A percentile compares a stretch with the other conserved stretches of the same genome.
These are phyloP conservation scores for Meripilus lineatus DNA, from an alignment of 1,284 basidiomycete genomes.

Conservation along the genomic window DNA sequence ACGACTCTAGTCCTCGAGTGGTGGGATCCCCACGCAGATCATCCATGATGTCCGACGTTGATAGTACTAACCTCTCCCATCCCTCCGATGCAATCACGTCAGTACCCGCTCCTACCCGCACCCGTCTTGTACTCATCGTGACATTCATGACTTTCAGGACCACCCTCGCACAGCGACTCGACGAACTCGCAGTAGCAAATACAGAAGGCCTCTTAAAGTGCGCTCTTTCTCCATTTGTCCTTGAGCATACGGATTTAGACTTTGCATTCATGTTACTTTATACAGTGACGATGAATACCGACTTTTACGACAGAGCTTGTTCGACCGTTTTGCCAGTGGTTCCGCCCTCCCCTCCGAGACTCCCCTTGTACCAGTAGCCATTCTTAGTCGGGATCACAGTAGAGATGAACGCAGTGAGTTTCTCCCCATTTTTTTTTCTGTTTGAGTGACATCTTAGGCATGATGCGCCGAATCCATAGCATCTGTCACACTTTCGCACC, in stretches of 20 bases:
- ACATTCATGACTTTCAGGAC: constrained; percentile 37
- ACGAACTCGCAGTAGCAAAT: constrained; percentile 74
- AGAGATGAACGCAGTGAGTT: constrained; percentile 7
- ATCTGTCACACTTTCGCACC: neutral
- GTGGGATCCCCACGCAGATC: constrained; percentile 14
- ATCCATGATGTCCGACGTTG: constrained; percentile 15
- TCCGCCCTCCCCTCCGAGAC: constrained; percentile 53
- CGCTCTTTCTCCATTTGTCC: constrained; percentile 23
- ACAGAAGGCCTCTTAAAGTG: constrained; percentile 72
- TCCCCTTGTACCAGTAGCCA: constrained; percentile 49
- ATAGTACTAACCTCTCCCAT: constrained; percentile 12
- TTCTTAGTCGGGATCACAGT: constrained; percentile 21
- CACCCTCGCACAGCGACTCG: constrained; percentile 69
- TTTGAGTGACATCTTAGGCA: too few relatives aligned
- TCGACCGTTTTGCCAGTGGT: constrained; percentile 62
- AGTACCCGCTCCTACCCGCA: constrained; percentile 24
- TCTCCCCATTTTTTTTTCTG: neutral
- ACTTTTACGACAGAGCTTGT: constrained; percentile 68
- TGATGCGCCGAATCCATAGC: too few relatives aligned
- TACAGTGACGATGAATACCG: constrained; percentile 77
- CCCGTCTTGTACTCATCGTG: neutral
- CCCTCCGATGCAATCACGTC: constrained; percentile 66
- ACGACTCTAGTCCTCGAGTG: too few relatives aligned
- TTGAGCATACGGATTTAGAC: too few relatives aligned
- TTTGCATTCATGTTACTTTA: constrained; percentile 1